Percentiles rank a stretch among this genome's conserved stretches.
Evolutionary conservation across 345 rosid genomes (phyloP).

Genomic region (Durio zibethinus): DNA sequence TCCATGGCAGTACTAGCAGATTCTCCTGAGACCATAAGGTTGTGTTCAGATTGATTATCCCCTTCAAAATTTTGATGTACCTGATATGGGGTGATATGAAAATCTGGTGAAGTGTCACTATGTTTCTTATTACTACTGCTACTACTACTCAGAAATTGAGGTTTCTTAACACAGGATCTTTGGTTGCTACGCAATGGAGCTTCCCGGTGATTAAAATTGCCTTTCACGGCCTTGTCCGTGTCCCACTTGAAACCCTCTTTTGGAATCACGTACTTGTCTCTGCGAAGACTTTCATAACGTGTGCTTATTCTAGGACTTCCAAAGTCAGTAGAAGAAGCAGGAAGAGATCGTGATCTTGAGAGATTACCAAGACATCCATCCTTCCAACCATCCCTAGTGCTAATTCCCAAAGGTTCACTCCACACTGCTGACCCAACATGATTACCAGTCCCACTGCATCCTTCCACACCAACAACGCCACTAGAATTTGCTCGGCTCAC

Average conservation of each 20-base stretch:
- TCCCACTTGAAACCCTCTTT: conserved; percentile 43
- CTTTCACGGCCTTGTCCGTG: conserved; percentile 44
- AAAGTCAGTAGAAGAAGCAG: conserved; percentile 43
- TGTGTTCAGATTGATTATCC: conserved; percentile 27
- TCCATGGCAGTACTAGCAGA: conserved; percentile 29
- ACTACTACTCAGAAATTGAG: conserved; percentile 11
- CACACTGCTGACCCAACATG: conserved; percentile 25
- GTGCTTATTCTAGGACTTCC: conserved; percentile 43
- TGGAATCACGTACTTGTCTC: conserved; percentile 44
- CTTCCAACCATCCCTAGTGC: conserved; percentile 98
- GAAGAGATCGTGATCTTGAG: conserved; percentile 73
- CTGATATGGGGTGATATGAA: conserved; percentile 26
- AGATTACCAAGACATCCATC: conserved; percentile 42
- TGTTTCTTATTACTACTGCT: conserved; percentile 4
- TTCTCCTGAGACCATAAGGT: conserved; percentile 37
- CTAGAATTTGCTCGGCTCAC: conserved; percentile 40
- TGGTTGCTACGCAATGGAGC: conserved; percentile 40
- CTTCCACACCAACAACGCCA: conserved; percentile 30
- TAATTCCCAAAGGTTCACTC: conserved; percentile 78
- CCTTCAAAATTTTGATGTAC: conserved; percentile 29
- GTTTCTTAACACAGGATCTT: conserved; percentile 36
- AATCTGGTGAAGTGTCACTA: conserved; percentile 45
- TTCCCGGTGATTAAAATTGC: conserved; percentile 36
- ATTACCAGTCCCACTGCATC: conserved; percentile 28
- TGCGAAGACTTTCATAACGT: conserved; percentile 35